phyloP scores from a whole-genome alignment of 1,284 basidiomycete species.

The Malassezia vespertilionis region DNA sequence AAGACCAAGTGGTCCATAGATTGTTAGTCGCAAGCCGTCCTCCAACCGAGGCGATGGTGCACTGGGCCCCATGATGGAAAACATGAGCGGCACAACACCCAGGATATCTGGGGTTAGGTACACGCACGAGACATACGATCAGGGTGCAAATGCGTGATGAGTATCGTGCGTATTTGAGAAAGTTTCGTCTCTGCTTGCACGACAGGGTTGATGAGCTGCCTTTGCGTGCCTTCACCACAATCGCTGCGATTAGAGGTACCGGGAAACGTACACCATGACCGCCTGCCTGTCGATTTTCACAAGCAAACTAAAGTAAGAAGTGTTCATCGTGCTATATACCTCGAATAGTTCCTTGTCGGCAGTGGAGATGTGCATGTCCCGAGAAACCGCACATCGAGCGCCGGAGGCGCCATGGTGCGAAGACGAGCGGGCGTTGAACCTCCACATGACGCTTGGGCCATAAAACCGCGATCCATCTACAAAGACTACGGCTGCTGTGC shows the following conservation, averaged over 20 bases:
- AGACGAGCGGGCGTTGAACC: not conserved
- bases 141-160: constrained; percentile 42
- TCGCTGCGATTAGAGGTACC: constrained; percentile 17
- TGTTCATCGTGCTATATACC: constrained; percentile 13
- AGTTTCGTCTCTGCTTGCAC: constrained; percentile 34
- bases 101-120: constrained; percentile 20
- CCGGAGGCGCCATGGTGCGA: constrained; percentile 22
- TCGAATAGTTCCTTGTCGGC: constrained; percentile 40
- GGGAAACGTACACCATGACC: constrained; percentile 27
- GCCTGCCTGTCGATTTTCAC: constrained; percentile 34
- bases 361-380: constrained; percentile 41
- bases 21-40: constrained; percentile 24
- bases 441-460: constrained; percentile 8
- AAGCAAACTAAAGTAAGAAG: constrained; percentile 18
- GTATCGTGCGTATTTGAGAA: constrained; percentile 32
- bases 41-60: not conserved
- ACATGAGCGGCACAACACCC: constrained; percentile 39
- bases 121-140: constrained; percentile 20
- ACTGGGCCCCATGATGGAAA: constrained; percentile 37
- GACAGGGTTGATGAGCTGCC: constrained; percentile 27
- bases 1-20: constrained; percentile 39
- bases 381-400: constrained; percentile 35
- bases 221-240: constrained; percentile 44
- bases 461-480: no score
- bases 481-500: not conserved